Evolutionary conservation across 2,329 filamentous ascomycete species (phyloP), one percentile per base, ranked within the genome.

Genomic region (Fusarium citri): DNA sequence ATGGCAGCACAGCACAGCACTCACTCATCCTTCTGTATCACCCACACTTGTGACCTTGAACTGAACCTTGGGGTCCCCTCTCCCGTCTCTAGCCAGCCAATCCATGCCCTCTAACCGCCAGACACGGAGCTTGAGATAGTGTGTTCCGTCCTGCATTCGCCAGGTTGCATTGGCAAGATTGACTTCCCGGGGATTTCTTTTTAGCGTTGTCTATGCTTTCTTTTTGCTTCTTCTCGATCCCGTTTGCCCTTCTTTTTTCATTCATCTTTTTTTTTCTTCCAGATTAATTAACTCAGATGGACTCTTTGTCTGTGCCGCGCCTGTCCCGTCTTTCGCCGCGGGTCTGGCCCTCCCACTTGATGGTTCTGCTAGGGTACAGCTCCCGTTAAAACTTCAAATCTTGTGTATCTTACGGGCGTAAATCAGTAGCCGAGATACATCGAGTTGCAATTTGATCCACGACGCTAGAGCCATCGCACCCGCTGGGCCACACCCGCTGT

Each of bases 401-500:
- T 22, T 20, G 15, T 37, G 43, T 46, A 46, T 51, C 30, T 51
- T 37, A 18, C 34, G 34, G 34, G 34, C 34, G 34, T 37, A 37
- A 37, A 37, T 37, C 34, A 37, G 34, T 11, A 37, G 34, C 34
- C 34, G 34, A 28, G 47, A 49, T 20, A 28, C 25, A 20, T 23
- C 10, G 34, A 37, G 34, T 34, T 51, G 48, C 10, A 9, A n/a
- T 11, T 34, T 51, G 48, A 51, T 51, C 47, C 47, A 22, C 47
- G 31, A 59, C 65, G 72, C 72, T 69, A 74, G 34, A 49, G 28
- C 23, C 55, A 55, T 59, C 61, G 42, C 68, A 73, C 65, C 72
- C 65, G 65, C 68, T 69, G 68, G 30, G 45, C 65, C 69, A 64
- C 60, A 51, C 51, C 66, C 62, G 64, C 61, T 60, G 67, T 41